Conservation (phyloP, 805 yeast species). For the Zygosaccharomyces lentus region DNA sequence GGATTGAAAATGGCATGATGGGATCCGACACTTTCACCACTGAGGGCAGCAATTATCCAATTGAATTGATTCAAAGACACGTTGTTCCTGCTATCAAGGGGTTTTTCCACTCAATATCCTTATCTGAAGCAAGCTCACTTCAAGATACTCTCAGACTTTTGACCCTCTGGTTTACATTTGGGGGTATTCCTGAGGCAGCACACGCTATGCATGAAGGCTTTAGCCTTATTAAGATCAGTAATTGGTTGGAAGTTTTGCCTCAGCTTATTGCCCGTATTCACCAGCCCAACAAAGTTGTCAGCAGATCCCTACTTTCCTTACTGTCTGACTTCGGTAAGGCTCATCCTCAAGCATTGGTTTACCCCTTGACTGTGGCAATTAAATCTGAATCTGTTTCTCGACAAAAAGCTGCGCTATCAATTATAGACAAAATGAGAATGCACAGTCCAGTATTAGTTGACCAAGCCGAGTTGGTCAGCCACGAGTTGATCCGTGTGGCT, state of each 20-base stretch:
- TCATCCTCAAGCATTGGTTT: conserved; percentile 95
- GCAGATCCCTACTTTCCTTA: conserved; percentile 71
- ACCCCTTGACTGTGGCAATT: conserved; percentile 92
- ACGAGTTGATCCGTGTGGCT: conserved; percentile 89
- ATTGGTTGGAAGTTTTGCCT: conserved; percentile 94
- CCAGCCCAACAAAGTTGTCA: conserved; percentile 84
- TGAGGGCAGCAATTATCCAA: conserved; percentile 34
- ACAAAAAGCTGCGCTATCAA: conserved; percentile 85
- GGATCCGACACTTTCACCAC: conserved; percentile 32
- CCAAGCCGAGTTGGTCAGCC: conserved; percentile 91
- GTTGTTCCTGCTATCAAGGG: conserved; percentile 96
- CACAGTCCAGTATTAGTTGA: conserved; percentile 83
- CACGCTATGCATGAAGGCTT: conserved; percentile 89
- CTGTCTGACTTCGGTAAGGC: conserved; percentile 86
- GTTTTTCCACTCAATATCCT: conserved; percentile 87
- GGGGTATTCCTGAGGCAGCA: conserved; percentile 89
- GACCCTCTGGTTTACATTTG: conserved; percentile 94
- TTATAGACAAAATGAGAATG: conserved; percentile 85
- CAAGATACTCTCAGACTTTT: conserved; percentile 89
- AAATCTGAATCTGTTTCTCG: conserved; percentile 88
- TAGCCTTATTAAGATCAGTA: conserved; percentile 80
- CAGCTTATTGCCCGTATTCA: conserved; percentile 95
- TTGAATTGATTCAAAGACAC: conserved; percentile 70
- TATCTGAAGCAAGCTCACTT: conserved; percentile 79
- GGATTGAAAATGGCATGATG: conserved; percentile 25